Evolutionary conservation across 805 yeast genomes (phyloP).

Genomic region (Spathaspora hagerdaliae): DNA sequence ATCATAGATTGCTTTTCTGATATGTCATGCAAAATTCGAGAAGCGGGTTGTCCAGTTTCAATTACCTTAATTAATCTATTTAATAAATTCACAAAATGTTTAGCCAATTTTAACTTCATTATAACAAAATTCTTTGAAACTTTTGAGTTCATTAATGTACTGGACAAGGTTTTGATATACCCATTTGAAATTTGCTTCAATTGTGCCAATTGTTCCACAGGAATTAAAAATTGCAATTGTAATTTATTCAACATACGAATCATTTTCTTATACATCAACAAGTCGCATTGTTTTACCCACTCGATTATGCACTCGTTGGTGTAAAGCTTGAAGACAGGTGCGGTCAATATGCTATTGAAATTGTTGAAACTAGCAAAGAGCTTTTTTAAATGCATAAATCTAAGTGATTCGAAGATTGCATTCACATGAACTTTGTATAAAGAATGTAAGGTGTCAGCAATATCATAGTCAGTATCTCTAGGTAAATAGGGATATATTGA

Average conservation of each 20-base stretch:
- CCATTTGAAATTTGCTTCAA: constrained; percentile 50
- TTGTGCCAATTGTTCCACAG: constrained; percentile 49
- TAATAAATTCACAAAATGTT: constrained; percentile 48
- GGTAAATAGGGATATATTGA: constrained; percentile 43
- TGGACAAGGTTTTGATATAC: constrained; percentile 44
- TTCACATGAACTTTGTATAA: constrained; percentile 64
- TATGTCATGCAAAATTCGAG: constrained; percentile 39
- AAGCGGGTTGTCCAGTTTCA: constrained; percentile 50
- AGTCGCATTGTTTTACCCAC: constrained; percentile 72
- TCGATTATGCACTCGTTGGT: constrained; percentile 42
- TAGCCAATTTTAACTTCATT: constrained; percentile 53
- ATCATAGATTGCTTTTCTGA: constrained; percentile 48
- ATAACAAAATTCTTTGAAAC: constrained; percentile 48
- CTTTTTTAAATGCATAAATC: constrained; percentile 64
- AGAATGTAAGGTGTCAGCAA: constrained; percentile 58
- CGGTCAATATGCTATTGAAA: constrained; percentile 53
- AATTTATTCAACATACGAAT: constrained; percentile 60
- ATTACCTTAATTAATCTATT: constrained; percentile 52
- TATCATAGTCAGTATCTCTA: constrained; percentile 47
- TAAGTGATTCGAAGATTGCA: constrained; percentile 57
- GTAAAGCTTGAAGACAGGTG: constrained; percentile 59
- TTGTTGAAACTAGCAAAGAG: constrained; percentile 50
- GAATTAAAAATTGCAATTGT: constrained; percentile 50
- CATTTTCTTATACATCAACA: constrained; percentile 50
- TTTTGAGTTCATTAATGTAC: constrained; percentile 27